A percentile compares a stretch with the other conserved stretches of the same genome.
These are phyloP conservation scores for Galeopsis tetrahit DNA, from an alignment of 257 asterid genomes.

Conservation along the genomic window DNA sequence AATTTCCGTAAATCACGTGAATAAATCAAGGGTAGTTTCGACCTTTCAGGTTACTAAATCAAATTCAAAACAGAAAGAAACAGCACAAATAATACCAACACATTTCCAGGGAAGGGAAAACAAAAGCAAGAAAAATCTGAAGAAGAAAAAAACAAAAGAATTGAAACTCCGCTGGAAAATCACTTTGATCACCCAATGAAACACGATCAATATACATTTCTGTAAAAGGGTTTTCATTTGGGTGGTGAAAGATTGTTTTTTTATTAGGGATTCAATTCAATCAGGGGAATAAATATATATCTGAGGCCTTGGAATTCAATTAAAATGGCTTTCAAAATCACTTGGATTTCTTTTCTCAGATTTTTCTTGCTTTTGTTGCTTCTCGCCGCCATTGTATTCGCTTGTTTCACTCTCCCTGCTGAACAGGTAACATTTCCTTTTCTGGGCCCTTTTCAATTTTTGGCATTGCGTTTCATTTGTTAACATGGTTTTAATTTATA, in stretches of 20 bases:
- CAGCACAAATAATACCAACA: neutral
- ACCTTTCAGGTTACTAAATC: neutral
- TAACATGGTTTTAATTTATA: neutral
- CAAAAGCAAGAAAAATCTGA: slow-evolving; percentile 24
- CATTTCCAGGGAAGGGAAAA: slow-evolving; percentile 7
- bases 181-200: slow-evolving; percentile 2
- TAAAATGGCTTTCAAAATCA: slow-evolving; percentile 59
- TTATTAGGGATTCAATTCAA: slow-evolving; percentile 27
- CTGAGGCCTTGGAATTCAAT: slow-evolving; percentile 60
- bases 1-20: slow-evolving; percentile 20
- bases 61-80: neutral
- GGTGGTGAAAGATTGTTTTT: slow-evolving; percentile 30
- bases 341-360: slow-evolving; percentile 59
- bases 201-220: neutral
- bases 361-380: slow-evolving; percentile 58
- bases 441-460: neutral
- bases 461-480: slow-evolving; percentile 21
- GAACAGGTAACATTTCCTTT: slow-evolving; percentile 57
- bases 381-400: slow-evolving; percentile 61
- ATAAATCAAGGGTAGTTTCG: slow-evolving; percentile 30
- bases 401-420: slow-evolving; percentile 82
- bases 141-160: neutral
- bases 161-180: neutral
- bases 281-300: slow-evolving; percentile 47
- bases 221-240: slow-evolving; percentile 11